phyloP scores from a whole-genome alignment of 805 yeast species.

The Myxozyma kluyveri region DNA sequence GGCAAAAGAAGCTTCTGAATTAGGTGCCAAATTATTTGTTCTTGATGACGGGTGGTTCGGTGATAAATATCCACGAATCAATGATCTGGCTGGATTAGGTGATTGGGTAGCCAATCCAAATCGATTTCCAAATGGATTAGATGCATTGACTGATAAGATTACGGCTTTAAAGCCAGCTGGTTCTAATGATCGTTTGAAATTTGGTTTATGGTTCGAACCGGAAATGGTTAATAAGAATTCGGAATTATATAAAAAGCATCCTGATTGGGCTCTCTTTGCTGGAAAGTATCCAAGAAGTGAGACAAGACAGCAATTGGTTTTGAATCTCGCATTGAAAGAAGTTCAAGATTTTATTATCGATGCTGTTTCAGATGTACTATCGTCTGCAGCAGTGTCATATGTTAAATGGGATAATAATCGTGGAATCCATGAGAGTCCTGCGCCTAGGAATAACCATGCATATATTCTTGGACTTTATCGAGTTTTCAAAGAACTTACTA shows the following conservation, averaged over 20 bases:
- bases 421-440: constrained; percentile 2
- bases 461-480: constrained; percentile 1
- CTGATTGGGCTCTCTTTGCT: constrained; percentile 2
- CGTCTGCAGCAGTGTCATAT: not conserved
- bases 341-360: constrained; percentile 1
- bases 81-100: not conserved
- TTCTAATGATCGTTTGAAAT: not conserved
- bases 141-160: not conserved
- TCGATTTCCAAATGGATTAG: not conserved
- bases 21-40: constrained; percentile 1
- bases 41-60: constrained; percentile 8
- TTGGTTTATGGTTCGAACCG: constrained; percentile 1
- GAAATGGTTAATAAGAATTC: constrained; percentile 1
- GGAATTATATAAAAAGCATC: not conserved
- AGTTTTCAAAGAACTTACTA: not conserved
- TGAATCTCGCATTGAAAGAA: not conserved
- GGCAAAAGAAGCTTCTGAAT: constrained; percentile 1
- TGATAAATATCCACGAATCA: constrained; percentile 1
- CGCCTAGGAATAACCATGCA: constrained; percentile 1
- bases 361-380: not conserved
- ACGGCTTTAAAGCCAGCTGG: not conserved
- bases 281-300: not conserved
- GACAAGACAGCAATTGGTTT: not conserved
- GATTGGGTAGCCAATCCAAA: constrained; percentile 2
- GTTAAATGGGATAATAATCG: constrained; percentile 6